phyloP scores from a whole-genome alignment of 2,329 filamentous ascomycete species.

The Verticillium longisporum region DNA sequence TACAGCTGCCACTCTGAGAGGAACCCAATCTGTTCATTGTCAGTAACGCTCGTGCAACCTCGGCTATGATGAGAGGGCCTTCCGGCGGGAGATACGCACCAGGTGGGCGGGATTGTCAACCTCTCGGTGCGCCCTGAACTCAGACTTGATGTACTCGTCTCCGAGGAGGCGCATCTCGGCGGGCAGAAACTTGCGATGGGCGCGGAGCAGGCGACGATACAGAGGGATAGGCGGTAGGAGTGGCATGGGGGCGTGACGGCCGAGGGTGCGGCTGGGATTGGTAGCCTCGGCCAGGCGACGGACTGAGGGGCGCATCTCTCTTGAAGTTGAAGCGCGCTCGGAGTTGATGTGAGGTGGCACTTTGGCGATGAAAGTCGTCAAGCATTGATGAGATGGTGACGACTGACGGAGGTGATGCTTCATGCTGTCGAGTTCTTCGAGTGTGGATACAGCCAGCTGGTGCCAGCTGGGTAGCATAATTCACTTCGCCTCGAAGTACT shows the following conservation, averaged over 20 bases:
- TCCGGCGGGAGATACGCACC: constrained; percentile 42
- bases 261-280: constrained; percentile 17
- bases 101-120: constrained; percentile 91
- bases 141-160: constrained; percentile 87
- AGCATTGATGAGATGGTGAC: no score
- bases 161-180: constrained; percentile 72
- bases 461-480: background rate
- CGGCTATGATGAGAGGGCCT: background rate
- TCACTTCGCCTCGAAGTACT: no score
- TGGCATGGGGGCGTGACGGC: constrained; percentile 45
- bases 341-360: background rate
- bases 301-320: constrained; percentile 20
- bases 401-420: no score
- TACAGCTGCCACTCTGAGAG: constrained; percentile 95
- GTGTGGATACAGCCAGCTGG: background rate
- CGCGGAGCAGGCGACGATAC: constrained; percentile 80
- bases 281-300: constrained; percentile 29
- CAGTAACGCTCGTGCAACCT: background rate
- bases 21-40: constrained; percentile 69
- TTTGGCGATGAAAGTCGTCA: background rate
- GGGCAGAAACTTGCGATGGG: constrained; percentile 74
- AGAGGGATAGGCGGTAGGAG: constrained; percentile 82
- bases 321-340: background rate
- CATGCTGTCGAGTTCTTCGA: no score
- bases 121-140: constrained; percentile 77